Evolutionary conservation across 768 basidiomycete species (phyloP).

Genomic region (Paxillus rubicundulus): DNA sequence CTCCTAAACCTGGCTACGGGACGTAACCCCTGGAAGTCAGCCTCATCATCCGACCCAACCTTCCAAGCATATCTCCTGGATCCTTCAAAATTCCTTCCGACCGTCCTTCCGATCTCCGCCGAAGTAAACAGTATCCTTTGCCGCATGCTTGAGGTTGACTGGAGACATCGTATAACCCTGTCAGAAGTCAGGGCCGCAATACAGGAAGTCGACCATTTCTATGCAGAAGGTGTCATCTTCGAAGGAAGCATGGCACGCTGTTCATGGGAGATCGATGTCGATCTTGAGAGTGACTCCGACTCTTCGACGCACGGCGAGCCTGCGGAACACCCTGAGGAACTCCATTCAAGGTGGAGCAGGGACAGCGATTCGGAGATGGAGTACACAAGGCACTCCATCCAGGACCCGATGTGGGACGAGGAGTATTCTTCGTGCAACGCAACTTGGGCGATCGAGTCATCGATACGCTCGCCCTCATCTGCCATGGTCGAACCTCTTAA

Average conservation of each 20-base stretch:
- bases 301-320: conserved; percentile 48
- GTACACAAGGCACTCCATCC: conserved; percentile 27
- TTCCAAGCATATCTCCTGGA: conserved; percentile 85
- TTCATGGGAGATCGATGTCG: conserved; percentile 74
- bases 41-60: conserved; percentile 76
- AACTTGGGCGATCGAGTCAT: conserved; percentile 55
- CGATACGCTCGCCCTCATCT: conserved; percentile 45
- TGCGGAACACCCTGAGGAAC: conserved; percentile 37
- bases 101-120: conserved; percentile 76
- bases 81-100: conserved; percentile 75
- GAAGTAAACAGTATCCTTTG: conserved; percentile 73
- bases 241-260: conserved; percentile 80
- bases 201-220: conserved; percentile 59
- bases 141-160: conserved; percentile 71
- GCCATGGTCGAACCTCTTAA: conserved; percentile 36
- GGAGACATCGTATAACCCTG: conserved; percentile 49
- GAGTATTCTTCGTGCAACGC: conserved; percentile 47
- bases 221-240: conserved; percentile 71
- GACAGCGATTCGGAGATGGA: conserved; percentile 40
- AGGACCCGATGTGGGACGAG: conserved; percentile 32
- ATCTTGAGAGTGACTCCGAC: conserved; percentile 59
- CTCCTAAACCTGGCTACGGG: conserved; percentile 94
- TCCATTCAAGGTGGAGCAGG: conserved; percentile 60
- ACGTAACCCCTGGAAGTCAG: conserved; percentile 95
- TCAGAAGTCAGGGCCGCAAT: conserved; percentile 52